Conservation (phyloP, 2,329 filamentous ascomycete species). For the Colletotrichum costaricense region DNA sequence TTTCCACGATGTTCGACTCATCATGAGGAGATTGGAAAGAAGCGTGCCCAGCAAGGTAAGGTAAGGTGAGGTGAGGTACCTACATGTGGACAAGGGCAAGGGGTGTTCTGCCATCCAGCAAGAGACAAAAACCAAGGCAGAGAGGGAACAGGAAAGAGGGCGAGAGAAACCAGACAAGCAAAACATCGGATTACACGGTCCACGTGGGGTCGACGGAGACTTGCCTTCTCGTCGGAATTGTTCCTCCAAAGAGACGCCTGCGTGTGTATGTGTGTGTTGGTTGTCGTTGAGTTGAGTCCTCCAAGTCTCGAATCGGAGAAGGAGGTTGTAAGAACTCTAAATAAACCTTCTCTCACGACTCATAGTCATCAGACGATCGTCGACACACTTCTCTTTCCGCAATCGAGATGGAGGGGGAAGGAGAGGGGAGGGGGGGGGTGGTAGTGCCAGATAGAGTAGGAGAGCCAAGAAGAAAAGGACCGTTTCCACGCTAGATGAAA, state of each 20-base stretch:
- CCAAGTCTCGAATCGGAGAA: neutral
- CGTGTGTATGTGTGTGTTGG: neutral
- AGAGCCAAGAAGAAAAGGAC: neutral
- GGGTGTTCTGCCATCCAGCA: neutral
- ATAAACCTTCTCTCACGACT: neutral
- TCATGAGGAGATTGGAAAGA: neutral
- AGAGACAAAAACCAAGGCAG: neutral
- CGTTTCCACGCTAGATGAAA: neutral
- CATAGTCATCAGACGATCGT: constrained; percentile 6
- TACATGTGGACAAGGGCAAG: neutral
- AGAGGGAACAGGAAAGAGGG: neutral
- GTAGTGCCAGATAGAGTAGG: neutral
- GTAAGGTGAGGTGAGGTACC: too few species aligned
- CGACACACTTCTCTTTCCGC: too few species aligned
- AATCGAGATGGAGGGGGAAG: neutral
- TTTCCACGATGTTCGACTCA: neutral
- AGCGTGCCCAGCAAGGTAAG: too few species aligned
- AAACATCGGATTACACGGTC: constrained; percentile 9
- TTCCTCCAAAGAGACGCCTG: neutral
- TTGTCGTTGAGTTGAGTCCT: neutral
- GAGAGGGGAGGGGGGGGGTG: neutral
- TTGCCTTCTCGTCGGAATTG: neutral
- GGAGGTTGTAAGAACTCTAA: neutral
- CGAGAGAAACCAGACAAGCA: neutral
- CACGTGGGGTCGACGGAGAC: neutral